Base-by-base conservation (phyloP, 495 filamentous ascomycete species). In the Tuber calosporum region DNA sequence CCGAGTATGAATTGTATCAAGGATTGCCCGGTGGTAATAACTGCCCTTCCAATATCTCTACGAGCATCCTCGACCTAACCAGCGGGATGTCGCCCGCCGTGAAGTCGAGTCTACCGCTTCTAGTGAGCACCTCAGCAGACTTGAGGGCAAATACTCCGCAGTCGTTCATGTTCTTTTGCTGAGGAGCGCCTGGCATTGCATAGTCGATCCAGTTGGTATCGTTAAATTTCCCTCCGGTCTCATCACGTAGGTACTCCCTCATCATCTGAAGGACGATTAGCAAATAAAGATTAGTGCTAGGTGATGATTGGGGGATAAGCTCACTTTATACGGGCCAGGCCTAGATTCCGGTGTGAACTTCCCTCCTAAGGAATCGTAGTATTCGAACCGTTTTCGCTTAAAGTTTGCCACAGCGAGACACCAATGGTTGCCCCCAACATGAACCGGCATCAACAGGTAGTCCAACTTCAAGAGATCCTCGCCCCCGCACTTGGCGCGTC, bases 71-170 rank as follows among this genome's bases (percentile, higher is more conserved):
- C 26, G 80, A 38, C 48, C 79, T 73, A 20, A 81, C 38, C 22
- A 73, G 42, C 11, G 62, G 73, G 58, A 79, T 79, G 67, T 81
- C 79, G 4, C 62, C n/a, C 26, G 58, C 66, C 19, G 67, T 69
- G 41, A 77, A 79, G n/a, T 45, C 67, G 11, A 73, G 68, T 17
- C 69, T 69, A 15, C 38, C 72, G 19, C 74, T 77, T 43, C 80
- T 73, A 19, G 77, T 67, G 30, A 77, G 41, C 8, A 79, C 75
- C 58, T 82, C 80, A 8, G 79, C 76, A 43, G 80, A 75, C 70
- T 82, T 82, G 19, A 77, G 15, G 17, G 69, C 62, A 45, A 82
- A 82, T 11, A 81, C 68, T 0, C 80, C 80, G 37, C 80, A 82
- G 68, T 82, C 80, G 5, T 38, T 41, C 9, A 13, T 30, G 34